Evolutionary conservation across 2,329 filamentous ascomycete species (phyloP), one percentile per base, ranked within the genome.

Genomic region (Ilyonectria robusta): DNA sequence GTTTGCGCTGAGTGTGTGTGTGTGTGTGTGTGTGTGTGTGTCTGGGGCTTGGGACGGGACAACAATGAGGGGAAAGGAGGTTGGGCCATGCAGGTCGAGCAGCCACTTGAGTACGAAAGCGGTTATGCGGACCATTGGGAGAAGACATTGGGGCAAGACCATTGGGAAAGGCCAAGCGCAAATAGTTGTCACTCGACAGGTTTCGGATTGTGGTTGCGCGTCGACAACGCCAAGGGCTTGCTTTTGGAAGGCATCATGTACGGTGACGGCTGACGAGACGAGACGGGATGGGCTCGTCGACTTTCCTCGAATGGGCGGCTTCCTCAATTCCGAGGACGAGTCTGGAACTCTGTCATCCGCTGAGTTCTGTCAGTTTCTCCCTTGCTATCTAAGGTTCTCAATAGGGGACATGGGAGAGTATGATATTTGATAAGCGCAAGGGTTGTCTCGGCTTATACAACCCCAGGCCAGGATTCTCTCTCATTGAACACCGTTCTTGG

Each of bases 51-150:
- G 17, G 37, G 26, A 60, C 23, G 35, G 48, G n/a, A 53, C 50
- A 35, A 31, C 50, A 60, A 19, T 56, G n/a, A 31, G 47, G 47
- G 35, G 50, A 51, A 47, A 62, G 47, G 66, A 64, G 58, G 62
- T 65, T 71, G 67, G 69, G 26, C 23, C 51, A 60, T 74, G 72
- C 72, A 69, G 51, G 65, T 69, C 63, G 53, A 74, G 65, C 67
- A 70, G 65, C 68, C 58, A 69, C 62, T n/a, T 21, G 47, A 50
- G 51, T 17, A 33, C 31, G 11, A 59, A 53, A 60, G 26, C 26
- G 51, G 37, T 65, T 70, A 72, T 70, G 72, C 66, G 68, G 68
- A 63, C 72, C 70, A 66, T 66, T 66, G 54, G 46, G 58, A 40
- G 33, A 51, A 29, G 42, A 47, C 29, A 31, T 62, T 66, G 54